Evolutionary conservation across 768 basidiomycete species (phyloP).

Genomic region (Ephemerocybe angulata): DNA sequence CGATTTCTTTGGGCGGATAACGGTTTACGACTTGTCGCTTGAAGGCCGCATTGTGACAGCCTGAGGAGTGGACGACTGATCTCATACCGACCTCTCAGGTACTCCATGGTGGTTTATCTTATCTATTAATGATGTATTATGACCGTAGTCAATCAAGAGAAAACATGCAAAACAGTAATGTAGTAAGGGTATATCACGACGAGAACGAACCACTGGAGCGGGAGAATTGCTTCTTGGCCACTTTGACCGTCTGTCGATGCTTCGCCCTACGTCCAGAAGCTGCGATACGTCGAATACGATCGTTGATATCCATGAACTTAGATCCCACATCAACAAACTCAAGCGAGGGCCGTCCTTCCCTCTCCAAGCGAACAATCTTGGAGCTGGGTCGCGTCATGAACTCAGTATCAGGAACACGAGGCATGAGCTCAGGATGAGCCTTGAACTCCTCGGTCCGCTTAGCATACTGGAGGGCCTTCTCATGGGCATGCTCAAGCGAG

Average conservation of each 20-base stretch:
- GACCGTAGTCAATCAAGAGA: background rate
- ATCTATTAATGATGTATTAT: background rate
- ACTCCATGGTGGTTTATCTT: too few relatives aligned
- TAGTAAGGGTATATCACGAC: constrained; percentile 11
- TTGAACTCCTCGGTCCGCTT: constrained; percentile 33
- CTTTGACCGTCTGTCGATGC: background rate
- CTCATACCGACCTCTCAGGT: too few relatives aligned
- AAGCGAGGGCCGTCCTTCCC: constrained; percentile 49
- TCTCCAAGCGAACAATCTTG: constrained; percentile 35
- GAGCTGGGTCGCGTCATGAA: constrained; percentile 34
- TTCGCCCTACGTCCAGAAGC: constrained; percentile 45
- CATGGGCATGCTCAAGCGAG: constrained; percentile 48
- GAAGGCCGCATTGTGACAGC: constrained; percentile 27
- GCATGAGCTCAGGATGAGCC: constrained; percentile 37
- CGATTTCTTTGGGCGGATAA: constrained; percentile 81
- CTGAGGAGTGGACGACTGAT: background rate
- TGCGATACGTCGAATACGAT: constrained; percentile 46
- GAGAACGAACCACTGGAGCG: background rate
- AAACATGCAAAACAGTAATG: background rate
- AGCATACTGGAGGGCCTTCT: constrained; percentile 32
- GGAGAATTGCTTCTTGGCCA: background rate
- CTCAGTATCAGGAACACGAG: constrained; percentile 31
- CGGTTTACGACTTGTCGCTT: constrained; percentile 59
- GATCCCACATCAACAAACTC: constrained; percentile 74
- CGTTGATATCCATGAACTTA: constrained; percentile 60